These are phyloP conservation scores for Potentilla sterilis DNA, from an alignment of 306 rosid species.

Conservation along the genomic window DNA sequence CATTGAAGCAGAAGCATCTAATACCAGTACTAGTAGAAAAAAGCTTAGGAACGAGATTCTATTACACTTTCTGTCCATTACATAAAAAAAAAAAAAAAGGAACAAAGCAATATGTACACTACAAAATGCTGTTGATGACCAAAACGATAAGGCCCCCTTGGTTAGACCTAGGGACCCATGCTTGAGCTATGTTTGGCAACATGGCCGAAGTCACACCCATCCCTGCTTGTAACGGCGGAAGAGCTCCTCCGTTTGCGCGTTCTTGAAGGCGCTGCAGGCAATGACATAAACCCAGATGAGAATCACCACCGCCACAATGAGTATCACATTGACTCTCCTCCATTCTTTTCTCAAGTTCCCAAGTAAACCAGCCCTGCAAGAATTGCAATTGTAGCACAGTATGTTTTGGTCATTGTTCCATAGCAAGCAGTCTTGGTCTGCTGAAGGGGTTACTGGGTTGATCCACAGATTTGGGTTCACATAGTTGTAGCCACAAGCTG, in stretches of 20 bases:
- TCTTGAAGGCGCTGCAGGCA: conserved; percentile 90
- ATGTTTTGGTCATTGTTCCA: conserved; percentile 89
- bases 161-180: not conserved
- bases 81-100: not conserved
- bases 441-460: conserved; percentile 64
- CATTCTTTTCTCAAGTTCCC: conserved; percentile 87
- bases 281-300: conserved; percentile 77
- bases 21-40: conserved; percentile 10
- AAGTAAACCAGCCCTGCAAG: conserved; percentile 87
- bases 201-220: conserved; percentile 44
- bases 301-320: conserved; percentile 68
- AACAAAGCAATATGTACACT: conserved; percentile 18
- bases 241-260: conserved; percentile 83
- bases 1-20: conserved; percentile 32
- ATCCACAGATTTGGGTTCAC: conserved; percentile 75
- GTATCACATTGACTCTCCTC: conserved; percentile 76
- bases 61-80: conserved; percentile 9
- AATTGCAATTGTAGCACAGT: conserved; percentile 78
- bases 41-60: conserved; percentile 24
- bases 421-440: conserved; percentile 66
- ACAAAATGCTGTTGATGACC: not conserved
- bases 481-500: conserved; percentile 65
- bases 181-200: conserved; percentile 15
- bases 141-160: not conserved
- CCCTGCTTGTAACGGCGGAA: conserved; percentile 81